Base-by-base conservation (phyloP, 306 rosid species). In the Gleditsia sinensis region DNA sequence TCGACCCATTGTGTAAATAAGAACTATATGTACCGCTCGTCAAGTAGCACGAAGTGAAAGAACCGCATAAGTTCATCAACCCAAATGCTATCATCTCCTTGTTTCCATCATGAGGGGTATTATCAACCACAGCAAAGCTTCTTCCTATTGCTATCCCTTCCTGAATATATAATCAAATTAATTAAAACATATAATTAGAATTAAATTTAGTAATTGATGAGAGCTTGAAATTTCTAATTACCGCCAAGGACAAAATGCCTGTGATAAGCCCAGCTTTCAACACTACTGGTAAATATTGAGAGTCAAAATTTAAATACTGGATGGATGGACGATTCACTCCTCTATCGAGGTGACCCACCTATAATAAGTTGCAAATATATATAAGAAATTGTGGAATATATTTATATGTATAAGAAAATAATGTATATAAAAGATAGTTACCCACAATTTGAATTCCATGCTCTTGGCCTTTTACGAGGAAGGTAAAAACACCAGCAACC, bases 71-170 rank as follows among this genome's bases (percentile, higher is more conserved):
- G 87, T 94, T 94, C 98, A 94, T 94, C 24, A 94, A 62, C 1
- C 98, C 98, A 74, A 83, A 88, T 70, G 98, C 96, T 13, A 90
- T 4, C 96, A 94, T 94, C 82, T 94, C 98, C 71, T 87, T 94
- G 67, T 91, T 94, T 17, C 98, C 98, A 83, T 94, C 98, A 65
- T 88, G 85, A 76, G 94, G 90, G 58, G 86, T 81, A 59, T 94
- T 91, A 24, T 67, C 88, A 57, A 60, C 21, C 11, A 90, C 80
- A 16, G 93, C 87, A 73, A 94, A 94, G 85, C 90, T 91, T 76
- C 98, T 88, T 69, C 98, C 98, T 13, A 94, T 89, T 24, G 98
- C 97, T 74, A 94, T 91, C 64, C 96, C 98, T 91, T 94, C 98
- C 98, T 94, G 82, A 20, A 67, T 32, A 60, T 16, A 56, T 14